Conservation (phyloP, 352 stramenopile species). For the Globisporangium recalcitrans region DNA sequence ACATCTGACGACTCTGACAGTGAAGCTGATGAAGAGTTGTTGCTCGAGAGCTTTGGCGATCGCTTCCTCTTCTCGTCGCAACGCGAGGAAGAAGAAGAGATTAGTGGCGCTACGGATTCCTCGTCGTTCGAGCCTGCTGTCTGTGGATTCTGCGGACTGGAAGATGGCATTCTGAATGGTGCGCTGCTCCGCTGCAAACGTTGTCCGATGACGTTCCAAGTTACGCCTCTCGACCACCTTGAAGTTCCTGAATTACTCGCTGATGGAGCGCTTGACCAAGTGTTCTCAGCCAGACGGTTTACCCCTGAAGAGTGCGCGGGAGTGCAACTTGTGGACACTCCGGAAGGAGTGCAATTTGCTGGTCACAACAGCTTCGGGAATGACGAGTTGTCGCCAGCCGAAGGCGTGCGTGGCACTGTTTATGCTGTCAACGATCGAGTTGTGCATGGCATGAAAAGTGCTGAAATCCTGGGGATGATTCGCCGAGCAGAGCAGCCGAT, state of each 20-base stretch:
- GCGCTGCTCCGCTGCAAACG: conserved; percentile 40
- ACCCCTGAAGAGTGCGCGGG: conserved; percentile 12
- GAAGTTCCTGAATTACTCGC: conserved; percentile 42
- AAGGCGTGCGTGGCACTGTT: conserved; percentile 15
- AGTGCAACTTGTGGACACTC: conserved; percentile 11
- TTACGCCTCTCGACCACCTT: conserved; percentile 41
- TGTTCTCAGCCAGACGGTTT: conserved; percentile 9
- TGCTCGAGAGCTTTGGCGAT: conserved; percentile 60
- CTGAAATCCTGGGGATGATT: conserved; percentile 35
- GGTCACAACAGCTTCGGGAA: neutral
- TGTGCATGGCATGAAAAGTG: conserved; percentile 36
- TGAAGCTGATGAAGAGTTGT: conserved; percentile 36
- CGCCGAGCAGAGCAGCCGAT: conserved; percentile 27
- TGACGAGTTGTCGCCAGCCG: neutral
- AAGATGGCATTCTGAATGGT: conserved; percentile 65
- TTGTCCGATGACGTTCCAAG: conserved; percentile 39
- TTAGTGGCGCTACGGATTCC: neutral
- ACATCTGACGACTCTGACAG: conserved; percentile 30
- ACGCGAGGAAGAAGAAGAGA: neutral
- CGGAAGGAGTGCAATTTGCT: conserved; percentile 16
- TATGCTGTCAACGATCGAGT: conserved; percentile 57
- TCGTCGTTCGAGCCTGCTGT: neutral
- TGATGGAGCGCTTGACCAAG: conserved; percentile 3
- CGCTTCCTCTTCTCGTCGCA: conserved; percentile 23
- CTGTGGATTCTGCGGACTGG: conserved; percentile 57